Evolutionary conservation across 129 eudicot species (phyloP), one percentile per base, ranked within the genome.

Genomic region (Cynara cardunculus): DNA sequence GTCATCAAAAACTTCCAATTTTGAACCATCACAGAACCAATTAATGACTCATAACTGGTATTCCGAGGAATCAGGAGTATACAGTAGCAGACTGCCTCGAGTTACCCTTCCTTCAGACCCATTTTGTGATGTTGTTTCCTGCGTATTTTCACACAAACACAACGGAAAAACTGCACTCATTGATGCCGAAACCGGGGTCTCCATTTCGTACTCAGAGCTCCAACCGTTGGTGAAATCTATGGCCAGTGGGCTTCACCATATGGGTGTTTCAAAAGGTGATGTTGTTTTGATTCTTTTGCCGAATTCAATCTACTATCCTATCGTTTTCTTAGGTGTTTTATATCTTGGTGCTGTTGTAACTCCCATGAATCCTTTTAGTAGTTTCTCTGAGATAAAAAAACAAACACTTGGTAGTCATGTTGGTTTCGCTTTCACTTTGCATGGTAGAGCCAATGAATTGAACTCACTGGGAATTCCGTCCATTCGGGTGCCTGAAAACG

Each of bases 361-460:
- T 56, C 79, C 99, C 46, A 87, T 88, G 94, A 96, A 96, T 83
- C 98, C 99, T 10, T 73, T 85, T 19, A 90, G 91, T 64, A 92
- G 71, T 81, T 74, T 88, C 85, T 76, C 78, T 28, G 99, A 96
- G 91, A 70, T 89, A 18, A 82, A 85, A 74, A 89, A 85, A 37
- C 98, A 90, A 85, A 85, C 86, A 76, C 80, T 76, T 78, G 93
- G 77, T 76, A 25, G 85, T 24, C 80, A 88, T 46, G 84, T 73
- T 2, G 79, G 19, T 0, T n/a, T 92, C 11, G 93, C 87, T 3
- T 90, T 96, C 76, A 67, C 86, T 49, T 35, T 77, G 5, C 13
- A 34, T 73, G 88, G 81, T 62, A 85, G 65, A 59, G 89, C 73
- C 59, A 73, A 82, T 53, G 81, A 87, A 65, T 28, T 90, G 4